Conservation (phyloP, 345 rosid genomes). For the Toxicodendron radicans region DNA sequence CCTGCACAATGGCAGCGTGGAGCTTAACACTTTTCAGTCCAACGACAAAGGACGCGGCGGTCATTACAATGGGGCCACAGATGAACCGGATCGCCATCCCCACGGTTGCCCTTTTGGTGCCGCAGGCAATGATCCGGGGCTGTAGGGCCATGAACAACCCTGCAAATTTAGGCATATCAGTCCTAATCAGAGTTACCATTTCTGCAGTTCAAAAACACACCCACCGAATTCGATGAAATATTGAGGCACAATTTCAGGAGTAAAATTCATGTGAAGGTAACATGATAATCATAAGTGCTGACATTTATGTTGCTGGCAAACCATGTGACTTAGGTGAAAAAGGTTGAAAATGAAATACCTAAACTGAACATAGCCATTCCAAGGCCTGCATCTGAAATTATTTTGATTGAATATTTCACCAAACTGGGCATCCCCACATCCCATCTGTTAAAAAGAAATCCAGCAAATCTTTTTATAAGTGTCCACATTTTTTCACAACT, state of each 20-base stretch:
- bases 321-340: neutral
- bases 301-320: neutral
- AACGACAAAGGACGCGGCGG: conserved; percentile 47
- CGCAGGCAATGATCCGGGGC: conserved; percentile 67
- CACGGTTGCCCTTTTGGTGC: conserved; percentile 54
- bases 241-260: neutral
- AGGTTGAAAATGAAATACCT: conserved; percentile 37
- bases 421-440: conserved; percentile 64
- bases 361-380: conserved; percentile 91
- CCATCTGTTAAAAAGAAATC: conserved; percentile 44
- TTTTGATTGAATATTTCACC: conserved; percentile 61
- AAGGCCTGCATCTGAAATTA: conserved; percentile 78
- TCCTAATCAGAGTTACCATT: neutral
- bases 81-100: conserved; percentile 68
- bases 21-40: conserved; percentile 52
- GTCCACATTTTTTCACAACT: too few species aligned
- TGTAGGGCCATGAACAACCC: conserved; percentile 86
- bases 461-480: neutral
- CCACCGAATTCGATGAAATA: neutral
- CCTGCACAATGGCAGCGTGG: conserved; percentile 83
- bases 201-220: neutral
- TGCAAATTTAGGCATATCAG: conserved; percentile 18
- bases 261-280: conserved; percentile 1
- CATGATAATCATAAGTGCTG: conserved; percentile 8
- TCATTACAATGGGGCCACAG: conserved; percentile 61